phyloP scores from a whole-genome alignment of 192 early-diverging fungal species.

The Chytriomyces sp. region DNA sequence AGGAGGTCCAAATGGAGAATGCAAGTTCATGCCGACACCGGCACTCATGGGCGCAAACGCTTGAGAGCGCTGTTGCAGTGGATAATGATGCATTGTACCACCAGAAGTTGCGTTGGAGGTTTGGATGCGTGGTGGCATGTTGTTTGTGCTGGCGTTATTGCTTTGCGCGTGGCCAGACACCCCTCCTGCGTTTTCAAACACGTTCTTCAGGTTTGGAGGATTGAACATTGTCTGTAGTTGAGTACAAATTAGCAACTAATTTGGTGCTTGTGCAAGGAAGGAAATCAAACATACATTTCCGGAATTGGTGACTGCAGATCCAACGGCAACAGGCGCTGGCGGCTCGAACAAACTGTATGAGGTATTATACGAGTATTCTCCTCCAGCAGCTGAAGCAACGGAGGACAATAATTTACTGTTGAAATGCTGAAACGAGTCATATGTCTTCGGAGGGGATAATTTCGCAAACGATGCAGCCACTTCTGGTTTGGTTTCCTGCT shows the following conservation, averaged over 20 bases:
- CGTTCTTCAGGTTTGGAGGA: constrained; percentile 31
- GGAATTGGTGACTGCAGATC: not conserved
- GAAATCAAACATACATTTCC: not conserved
- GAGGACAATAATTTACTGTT: constrained; percentile 60
- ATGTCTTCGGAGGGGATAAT: constrained; percentile 46
- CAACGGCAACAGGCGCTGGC: not conserved
- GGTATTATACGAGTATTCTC: not conserved
- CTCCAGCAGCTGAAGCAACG: constrained; percentile 37
- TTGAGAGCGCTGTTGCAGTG: not conserved
- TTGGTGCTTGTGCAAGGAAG: not conserved
- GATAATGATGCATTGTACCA: not conserved
- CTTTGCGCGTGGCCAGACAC: constrained; percentile 7
- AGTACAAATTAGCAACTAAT: not conserved
- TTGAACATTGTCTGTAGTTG: constrained; percentile 31
- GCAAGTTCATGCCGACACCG: not conserved
- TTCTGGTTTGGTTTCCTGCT: not conserved
- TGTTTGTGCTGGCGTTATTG: too few species aligned
- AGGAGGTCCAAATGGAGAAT: not conserved
- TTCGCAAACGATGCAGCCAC: constrained; percentile 51
- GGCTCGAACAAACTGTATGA: constrained; percentile 30
- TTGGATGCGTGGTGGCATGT: constrained; percentile 14
- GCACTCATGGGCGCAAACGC: not conserved
- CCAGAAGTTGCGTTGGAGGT: not conserved
- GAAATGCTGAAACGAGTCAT: constrained; percentile 68
- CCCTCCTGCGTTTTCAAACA: constrained; percentile 29